Evolutionary conservation across 306 rosid genomes (phyloP).

Genomic region (Prunus salicina): DNA sequence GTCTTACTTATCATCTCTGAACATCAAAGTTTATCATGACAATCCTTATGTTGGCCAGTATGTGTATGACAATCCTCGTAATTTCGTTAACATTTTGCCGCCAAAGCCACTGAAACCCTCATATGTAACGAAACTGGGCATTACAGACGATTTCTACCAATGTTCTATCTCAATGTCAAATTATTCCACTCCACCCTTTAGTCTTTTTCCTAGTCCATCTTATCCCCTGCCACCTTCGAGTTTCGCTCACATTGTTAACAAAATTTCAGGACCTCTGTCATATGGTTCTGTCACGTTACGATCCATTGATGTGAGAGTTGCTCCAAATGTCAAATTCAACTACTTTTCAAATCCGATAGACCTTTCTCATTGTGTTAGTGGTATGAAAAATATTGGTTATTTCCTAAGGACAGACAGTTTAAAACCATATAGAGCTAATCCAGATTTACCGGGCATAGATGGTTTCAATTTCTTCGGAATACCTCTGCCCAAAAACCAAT

Average conservation of each 20-base stretch:
- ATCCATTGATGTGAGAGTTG: neutral
- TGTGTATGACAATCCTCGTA: conserved; percentile 31
- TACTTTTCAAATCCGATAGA: conserved; percentile 10
- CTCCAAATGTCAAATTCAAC: conserved; percentile 13
- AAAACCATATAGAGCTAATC: neutral
- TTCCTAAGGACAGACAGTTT: neutral
- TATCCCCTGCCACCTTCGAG: neutral
- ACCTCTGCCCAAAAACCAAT: conserved; percentile 6
- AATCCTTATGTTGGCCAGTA: conserved; percentile 23
- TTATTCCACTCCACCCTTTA: neutral
- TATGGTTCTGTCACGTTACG: neutral
- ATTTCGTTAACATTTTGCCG: neutral
- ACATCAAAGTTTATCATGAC: neutral
- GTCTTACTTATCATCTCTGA: conserved; percentile 19
- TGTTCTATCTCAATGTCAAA: neutral
- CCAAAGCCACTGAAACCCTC: conserved; percentile 1
- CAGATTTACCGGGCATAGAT: neutral
- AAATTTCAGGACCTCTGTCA: neutral
- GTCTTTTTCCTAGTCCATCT: neutral
- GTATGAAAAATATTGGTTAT: neutral
- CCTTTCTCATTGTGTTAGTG: conserved; percentile 8
- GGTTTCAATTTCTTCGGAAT: conserved; percentile 13
- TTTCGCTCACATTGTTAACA: neutral
- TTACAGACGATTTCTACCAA: neutral
- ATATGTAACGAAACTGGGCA: neutral